phyloP scores from a whole-genome alignment of 202 grass and related monocot genomes.

The Panicum virgatum region DNA sequence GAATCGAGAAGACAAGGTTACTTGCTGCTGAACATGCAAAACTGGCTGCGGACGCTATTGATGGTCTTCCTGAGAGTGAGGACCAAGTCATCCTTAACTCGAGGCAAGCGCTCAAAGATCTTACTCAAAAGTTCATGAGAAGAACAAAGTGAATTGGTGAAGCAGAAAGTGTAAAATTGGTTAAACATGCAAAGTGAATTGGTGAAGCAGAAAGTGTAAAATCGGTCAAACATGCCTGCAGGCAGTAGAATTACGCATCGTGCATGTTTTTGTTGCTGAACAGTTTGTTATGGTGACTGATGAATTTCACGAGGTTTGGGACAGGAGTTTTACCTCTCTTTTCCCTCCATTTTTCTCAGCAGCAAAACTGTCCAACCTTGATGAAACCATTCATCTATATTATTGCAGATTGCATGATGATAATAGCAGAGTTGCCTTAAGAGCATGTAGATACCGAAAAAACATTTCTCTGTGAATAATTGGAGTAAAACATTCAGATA shows the following conservation, averaged over 20 bases:
- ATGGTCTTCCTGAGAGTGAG: slow-evolving; percentile 49
- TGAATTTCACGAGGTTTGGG: neutral
- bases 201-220: too few relatives aligned
- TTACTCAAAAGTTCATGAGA: slow-evolving; percentile 44
- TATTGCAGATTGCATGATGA: neutral
- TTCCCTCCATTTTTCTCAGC: neutral
- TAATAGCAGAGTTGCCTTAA: neutral
- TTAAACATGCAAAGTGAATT: too few relatives aligned
- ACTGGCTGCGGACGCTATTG: slow-evolving; percentile 42
- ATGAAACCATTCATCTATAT: neutral
- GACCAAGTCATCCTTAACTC: slow-evolving; percentile 31
- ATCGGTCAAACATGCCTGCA: too few relatives aligned
- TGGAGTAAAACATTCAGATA: neutral
- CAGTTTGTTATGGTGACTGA: neutral
- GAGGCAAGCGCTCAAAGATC: slow-evolving; percentile 61
- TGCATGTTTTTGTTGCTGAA: neutral
- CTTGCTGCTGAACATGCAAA: slow-evolving; percentile 54
- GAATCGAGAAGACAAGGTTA: slow-evolving; percentile 60
- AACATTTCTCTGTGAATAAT: neutral
- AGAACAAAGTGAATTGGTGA: slow-evolving; percentile 47
- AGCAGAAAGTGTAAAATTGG: neutral
- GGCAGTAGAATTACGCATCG: neutral
- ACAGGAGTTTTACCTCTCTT: neutral
- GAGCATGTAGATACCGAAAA: neutral
- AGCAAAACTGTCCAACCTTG: neutral